These are phyloP conservation scores for Forsythia viridissima DNA, from an alignment of 257 asterid genomes.

Conservation along the genomic window DNA sequence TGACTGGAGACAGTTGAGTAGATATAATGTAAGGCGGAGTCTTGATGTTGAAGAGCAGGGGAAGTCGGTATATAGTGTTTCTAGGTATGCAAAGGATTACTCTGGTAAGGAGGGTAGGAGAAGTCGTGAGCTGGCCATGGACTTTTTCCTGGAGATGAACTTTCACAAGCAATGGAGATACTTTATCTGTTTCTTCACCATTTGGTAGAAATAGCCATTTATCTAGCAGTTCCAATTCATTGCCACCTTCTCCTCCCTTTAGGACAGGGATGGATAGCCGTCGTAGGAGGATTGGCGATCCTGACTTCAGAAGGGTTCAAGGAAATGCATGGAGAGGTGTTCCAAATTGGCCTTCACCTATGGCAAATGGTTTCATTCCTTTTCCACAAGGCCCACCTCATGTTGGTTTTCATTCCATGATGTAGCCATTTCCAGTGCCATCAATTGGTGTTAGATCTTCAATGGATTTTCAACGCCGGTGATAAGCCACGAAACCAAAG, in stretches of 20 bases:
- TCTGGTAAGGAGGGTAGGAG: conserved; percentile 66
- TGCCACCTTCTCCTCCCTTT: conserved; percentile 64
- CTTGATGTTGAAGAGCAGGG: conserved; percentile 70
- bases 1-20: conserved; percentile 59
- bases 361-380: conserved; percentile 88
- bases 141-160: conserved; percentile 65
- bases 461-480: too few relatives aligned
- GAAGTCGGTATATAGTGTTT: too few relatives aligned
- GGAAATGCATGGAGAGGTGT: conserved; percentile 89
- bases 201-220: conserved; percentile 60
- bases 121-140: conserved; percentile 52
- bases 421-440: conserved; percentile 79
- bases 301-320: conserved; percentile 73
- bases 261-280: conserved; percentile 66
- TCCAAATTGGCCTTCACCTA: conserved; percentile 89
- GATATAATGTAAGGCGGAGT: conserved; percentile 64
- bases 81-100: conserved; percentile 64
- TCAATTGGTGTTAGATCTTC: conserved; percentile 80
- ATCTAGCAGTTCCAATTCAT: conserved; percentile 57
- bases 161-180: conserved; percentile 65
- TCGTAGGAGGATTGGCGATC: conserved; percentile 74
- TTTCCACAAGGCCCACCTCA: conserved; percentile 84
- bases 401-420: conserved; percentile 69
- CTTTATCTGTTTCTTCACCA: conserved; percentile 75
- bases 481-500: too few relatives aligned